These are phyloP conservation scores for Boletales sp. DNA, from an alignment of 768 basidiomycete genomes.

Conservation along the genomic window DNA sequence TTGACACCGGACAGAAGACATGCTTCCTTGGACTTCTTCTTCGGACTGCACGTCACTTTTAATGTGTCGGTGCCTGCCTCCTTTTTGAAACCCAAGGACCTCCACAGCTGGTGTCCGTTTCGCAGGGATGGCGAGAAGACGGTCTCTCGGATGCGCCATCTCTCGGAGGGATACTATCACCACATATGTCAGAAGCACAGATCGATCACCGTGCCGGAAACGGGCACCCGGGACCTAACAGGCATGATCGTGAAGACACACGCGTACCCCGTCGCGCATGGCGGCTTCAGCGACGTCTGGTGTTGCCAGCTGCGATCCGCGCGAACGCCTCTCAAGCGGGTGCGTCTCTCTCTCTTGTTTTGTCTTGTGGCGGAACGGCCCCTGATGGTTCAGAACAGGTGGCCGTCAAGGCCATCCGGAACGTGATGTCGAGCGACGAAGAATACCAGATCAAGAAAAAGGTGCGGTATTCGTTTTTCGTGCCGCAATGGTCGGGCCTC, in stretches of 20 bases:
- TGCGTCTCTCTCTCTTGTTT: too few species aligned
- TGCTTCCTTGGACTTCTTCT: too few species aligned
- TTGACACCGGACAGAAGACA: too few species aligned
- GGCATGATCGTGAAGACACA: slow-evolving; percentile 7
- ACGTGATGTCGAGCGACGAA: neutral
- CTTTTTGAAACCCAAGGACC: too few species aligned
- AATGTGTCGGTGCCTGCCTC: too few species aligned
- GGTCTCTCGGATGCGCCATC: too few species aligned
- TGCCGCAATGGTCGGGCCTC: too few species aligned
- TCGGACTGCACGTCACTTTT: too few species aligned
- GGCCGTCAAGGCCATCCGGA: slow-evolving; percentile 26
- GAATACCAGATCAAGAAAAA: slow-evolving; percentile 13
- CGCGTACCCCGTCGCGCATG: slow-evolving; percentile 22
- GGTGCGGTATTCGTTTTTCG: too few species aligned
- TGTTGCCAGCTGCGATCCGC: slow-evolving; percentile 8
- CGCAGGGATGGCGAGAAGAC: neutral
- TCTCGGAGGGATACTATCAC: neutral
- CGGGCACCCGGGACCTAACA: slow-evolving; percentile 14
- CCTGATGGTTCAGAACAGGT: slow-evolving; percentile 19
- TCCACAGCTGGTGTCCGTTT: fast-evolving
- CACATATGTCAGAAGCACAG: neutral
- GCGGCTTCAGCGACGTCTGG: slow-evolving; percentile 32
- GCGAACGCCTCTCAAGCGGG: slow-evolving; percentile 1
- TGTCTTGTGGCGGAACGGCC: neutral
- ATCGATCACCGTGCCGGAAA: neutral